Percentiles rank a stretch among this genome's conserved stretches.
These are phyloP conservation scores for Herpetomonas tarakana DNA, from an alignment of 208 protist species.

Conservation along the genomic window DNA sequence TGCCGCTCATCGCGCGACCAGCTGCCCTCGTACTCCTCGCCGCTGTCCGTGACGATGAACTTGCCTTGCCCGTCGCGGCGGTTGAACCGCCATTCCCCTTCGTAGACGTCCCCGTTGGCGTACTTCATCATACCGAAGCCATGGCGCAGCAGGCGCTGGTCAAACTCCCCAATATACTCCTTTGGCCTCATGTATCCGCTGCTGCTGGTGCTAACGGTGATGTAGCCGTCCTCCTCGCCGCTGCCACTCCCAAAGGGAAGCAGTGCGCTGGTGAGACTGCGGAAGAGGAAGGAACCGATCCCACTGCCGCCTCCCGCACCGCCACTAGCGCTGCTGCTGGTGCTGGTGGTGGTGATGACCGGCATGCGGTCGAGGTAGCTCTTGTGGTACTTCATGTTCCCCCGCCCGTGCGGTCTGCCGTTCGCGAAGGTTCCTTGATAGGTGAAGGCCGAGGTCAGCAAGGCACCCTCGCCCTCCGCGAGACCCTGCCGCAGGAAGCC, in stretches of 20 bases:
- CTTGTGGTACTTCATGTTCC: slow-evolving; percentile 32
- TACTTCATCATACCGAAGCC: slow-evolving; percentile 67
- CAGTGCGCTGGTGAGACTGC: background rate
- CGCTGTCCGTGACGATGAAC: slow-evolving; percentile 24
- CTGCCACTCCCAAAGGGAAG: slow-evolving; percentile 21
- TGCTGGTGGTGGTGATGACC: background rate
- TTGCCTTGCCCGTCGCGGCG: slow-evolving; percentile 58
- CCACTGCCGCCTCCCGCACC: background rate
- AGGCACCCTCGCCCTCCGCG: slow-evolving; percentile 74
- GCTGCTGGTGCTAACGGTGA: slow-evolving; percentile 4
- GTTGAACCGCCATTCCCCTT: slow-evolving; percentile 76
- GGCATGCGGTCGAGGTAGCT: slow-evolving; percentile 18
- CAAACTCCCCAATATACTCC: slow-evolving; percentile 78
- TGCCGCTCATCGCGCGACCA: slow-evolving; percentile 69
- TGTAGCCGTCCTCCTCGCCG: slow-evolving; percentile 28
- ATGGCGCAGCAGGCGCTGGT: slow-evolving; percentile 51
- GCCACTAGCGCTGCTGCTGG: background rate
- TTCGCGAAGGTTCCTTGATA: slow-evolving; percentile 69
- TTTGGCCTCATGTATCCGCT: slow-evolving; percentile 24
- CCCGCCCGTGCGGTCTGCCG: slow-evolving; percentile 39
- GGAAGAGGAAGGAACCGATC: background rate
- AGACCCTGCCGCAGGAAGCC: slow-evolving; percentile 58
- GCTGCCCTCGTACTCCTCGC: slow-evolving; percentile 74
- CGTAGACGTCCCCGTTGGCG: slow-evolving; percentile 80
- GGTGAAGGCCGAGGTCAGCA: slow-evolving; percentile 60